These are phyloP conservation scores for Gastrodia elata DNA, from an alignment of 106 monocot genomes.

Conservation along the genomic window DNA sequence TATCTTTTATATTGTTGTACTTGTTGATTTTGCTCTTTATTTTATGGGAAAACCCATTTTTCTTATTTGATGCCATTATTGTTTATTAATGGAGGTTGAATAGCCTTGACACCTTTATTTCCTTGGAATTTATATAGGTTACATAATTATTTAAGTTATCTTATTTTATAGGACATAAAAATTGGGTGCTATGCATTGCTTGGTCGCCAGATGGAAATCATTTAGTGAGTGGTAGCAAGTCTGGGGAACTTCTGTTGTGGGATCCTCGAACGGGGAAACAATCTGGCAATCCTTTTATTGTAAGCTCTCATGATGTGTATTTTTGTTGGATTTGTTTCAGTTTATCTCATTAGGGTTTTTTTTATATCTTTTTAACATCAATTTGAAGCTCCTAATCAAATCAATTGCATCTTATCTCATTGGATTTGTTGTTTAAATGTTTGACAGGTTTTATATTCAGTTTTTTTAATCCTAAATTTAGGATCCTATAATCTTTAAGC, in stretches of 20 bases:
- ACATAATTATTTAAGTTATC: neutral
- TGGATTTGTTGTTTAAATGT: neutral
- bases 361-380: neutral
- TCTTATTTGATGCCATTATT: neutral
- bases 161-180: constrained; percentile 68
- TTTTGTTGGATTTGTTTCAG: neutral
- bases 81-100: constrained; percentile 1
- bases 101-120: neutral
- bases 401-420: neutral
- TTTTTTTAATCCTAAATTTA: neutral
- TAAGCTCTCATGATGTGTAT: constrained; percentile 16
- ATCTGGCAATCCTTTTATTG: constrained; percentile 61
- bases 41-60: neutral
- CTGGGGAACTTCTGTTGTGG: constrained; percentile 88
- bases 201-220: constrained; percentile 96
- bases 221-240: constrained; percentile 87
- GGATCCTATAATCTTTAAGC: neutral
- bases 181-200: constrained; percentile 87
- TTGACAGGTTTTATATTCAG: neutral
- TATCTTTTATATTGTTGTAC: neutral
- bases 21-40: neutral
- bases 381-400: neutral
- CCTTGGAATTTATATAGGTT: neutral
- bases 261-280: constrained; percentile 77
- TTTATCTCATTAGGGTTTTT: neutral